These are phyloP conservation scores for Penicillium silybi DNA, from an alignment of 495 filamentous ascomycete genomes.

Conservation along the genomic window DNA sequence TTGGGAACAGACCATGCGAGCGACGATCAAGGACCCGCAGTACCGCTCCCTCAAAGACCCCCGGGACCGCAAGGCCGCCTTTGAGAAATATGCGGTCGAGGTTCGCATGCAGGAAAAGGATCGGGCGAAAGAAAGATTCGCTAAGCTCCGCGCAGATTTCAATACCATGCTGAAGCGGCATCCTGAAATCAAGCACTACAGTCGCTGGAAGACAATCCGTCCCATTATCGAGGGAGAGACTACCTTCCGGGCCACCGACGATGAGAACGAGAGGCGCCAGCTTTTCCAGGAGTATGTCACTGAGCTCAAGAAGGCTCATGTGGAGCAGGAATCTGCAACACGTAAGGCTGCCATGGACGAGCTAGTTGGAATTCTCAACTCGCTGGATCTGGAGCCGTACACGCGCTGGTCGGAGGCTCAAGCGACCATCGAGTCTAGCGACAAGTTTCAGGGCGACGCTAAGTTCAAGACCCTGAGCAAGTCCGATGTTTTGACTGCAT, in stretches of 20 bases:
- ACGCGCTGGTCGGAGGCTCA: constrained; percentile 94
- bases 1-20: constrained; percentile 87
- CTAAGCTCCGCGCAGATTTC: constrained; percentile 92
- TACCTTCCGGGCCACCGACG: constrained; percentile 84
- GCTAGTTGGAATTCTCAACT: constrained; percentile 74
- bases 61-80: constrained; percentile 83
- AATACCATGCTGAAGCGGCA: constrained; percentile 93
- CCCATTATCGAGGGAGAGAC: constrained; percentile 95
- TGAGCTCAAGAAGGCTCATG: constrained; percentile 73
- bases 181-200: constrained; percentile 96
- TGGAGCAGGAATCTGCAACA: constrained; percentile 65
- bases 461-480: constrained; percentile 87
- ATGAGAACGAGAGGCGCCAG: constrained; percentile 84
- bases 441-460: constrained; percentile 75
- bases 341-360: constrained; percentile 85
- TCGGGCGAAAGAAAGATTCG: constrained; percentile 87
- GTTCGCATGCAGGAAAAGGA: constrained; percentile 91
- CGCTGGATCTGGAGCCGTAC: constrained; percentile 82
- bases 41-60: constrained; percentile 94
- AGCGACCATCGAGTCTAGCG: constrained; percentile 70
- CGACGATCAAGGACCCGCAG: constrained; percentile 88
- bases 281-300: constrained; percentile 92
- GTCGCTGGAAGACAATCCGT: constrained; percentile 93
- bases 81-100: constrained; percentile 93
- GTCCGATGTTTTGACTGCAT: constrained; percentile 86